These are phyloP conservation scores for Paramecium bursaria DNA, from an alignment of 73 alveolate species.

Conservation along the genomic window DNA sequence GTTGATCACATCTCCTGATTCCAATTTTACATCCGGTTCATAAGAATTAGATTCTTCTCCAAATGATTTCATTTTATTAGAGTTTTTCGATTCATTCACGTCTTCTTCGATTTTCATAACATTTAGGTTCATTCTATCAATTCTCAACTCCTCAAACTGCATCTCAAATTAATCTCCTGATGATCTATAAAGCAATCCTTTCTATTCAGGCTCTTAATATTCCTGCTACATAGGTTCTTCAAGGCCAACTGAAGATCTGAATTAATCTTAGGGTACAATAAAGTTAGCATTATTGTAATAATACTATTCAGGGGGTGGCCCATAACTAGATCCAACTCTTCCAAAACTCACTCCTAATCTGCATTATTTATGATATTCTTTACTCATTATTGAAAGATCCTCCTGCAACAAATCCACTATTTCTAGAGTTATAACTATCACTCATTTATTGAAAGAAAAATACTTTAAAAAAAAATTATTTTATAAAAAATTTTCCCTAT, in stretches of 20 bases:
- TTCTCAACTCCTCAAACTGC: slow-evolving; percentile 47
- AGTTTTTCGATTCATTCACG: not conserved
- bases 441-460: no score
- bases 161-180: slow-evolving; percentile 53
- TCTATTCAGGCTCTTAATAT: slow-evolving; percentile 32
- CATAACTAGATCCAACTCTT: slow-evolving; percentile 16
- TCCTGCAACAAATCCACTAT: no score
- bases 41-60: not conserved
- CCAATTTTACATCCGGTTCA: slow-evolving; percentile 12
- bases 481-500: no score
- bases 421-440: no score
- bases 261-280: slow-evolving; percentile 34
- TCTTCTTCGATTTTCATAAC: not conserved
- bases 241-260: slow-evolving; percentile 40
- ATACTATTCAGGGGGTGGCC: slow-evolving; percentile 13
- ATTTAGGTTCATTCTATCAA: slow-evolving; percentile 19
- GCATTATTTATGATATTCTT: no score
- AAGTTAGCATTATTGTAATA: slow-evolving; percentile 15
- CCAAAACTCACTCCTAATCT: slow-evolving; percentile 47
- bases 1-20: slow-evolving; percentile 23
- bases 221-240: slow-evolving; percentile 46
- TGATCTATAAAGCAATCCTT: slow-evolving; percentile 38
- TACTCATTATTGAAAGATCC: no score
- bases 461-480: no score
- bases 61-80: not conserved